Evolutionary conservation across 768 basidiomycete genomes (phyloP).

Genomic region (Russula foetens): DNA sequence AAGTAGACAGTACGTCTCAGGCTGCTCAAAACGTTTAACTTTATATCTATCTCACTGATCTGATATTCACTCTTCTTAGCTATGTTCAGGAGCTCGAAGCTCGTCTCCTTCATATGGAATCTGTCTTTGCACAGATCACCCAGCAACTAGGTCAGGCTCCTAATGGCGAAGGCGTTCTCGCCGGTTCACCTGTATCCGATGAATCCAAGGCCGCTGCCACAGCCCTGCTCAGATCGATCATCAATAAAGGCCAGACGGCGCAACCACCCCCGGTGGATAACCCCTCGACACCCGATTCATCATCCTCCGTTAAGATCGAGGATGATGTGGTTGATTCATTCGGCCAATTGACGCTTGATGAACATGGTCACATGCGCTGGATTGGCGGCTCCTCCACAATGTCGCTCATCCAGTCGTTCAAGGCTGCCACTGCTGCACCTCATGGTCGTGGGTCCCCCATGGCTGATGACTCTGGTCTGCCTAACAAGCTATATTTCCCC

Average conservation of each 20-base stretch:
- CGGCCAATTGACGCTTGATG: constrained; percentile 81
- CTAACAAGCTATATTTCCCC: constrained; percentile 84
- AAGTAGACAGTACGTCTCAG: constrained; percentile 69
- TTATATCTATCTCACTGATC: constrained; percentile 11
- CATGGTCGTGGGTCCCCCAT: constrained; percentile 73
- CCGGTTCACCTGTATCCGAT: constrained; percentile 11
- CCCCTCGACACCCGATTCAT: constrained; percentile 29
- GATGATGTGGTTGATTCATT: constrained; percentile 81
- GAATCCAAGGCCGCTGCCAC: constrained; percentile 17
- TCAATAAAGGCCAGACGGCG: constrained; percentile 20
- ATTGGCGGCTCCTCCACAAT: constrained; percentile 88
- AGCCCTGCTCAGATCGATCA: constrained; percentile 21
- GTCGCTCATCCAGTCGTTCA: constrained; percentile 87
- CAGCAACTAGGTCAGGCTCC: constrained; percentile 62
- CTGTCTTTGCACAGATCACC: constrained; percentile 73
- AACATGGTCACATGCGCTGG: constrained; percentile 87
- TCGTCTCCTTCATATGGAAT: constrained; percentile 81
- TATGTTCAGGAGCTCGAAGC: constrained; percentile 91
- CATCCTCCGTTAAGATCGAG: constrained; percentile 46
- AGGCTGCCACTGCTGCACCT: constrained; percentile 63
- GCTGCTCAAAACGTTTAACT: constrained; percentile 19
- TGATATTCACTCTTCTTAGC: constrained; percentile 30
- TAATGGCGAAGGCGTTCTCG: constrained; percentile 20
- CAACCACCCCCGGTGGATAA: constrained; percentile 16
- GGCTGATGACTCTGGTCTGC: constrained; percentile 75